Evolutionary conservation across 1,139 yeast species (phyloP).

Genomic region (Debaryomyces singareniensis): DNA sequence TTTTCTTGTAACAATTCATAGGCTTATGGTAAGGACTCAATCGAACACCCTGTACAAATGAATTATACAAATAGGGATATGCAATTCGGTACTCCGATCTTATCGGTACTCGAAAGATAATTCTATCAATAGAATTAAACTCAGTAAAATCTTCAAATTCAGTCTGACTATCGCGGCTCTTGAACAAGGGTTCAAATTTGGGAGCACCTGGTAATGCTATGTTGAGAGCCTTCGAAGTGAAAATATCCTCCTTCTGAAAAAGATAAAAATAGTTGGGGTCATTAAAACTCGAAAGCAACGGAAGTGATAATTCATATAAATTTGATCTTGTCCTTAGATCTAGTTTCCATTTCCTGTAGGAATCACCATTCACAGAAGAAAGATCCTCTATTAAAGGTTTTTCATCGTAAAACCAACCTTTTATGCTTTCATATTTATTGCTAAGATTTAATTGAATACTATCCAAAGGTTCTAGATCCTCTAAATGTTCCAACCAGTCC

Average conservation of each 20-base stretch:
- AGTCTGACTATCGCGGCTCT: conserved; percentile 49
- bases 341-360: conserved; percentile 70
- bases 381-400: conserved; percentile 62
- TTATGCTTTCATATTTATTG: conserved; percentile 50
- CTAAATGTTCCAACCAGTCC: conserved; percentile 73
- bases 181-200: conserved; percentile 82
- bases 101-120: conserved; percentile 70
- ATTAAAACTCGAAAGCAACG: conserved; percentile 52
- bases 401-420: conserved; percentile 78
- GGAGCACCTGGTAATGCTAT: conserved; percentile 94
- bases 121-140: conserved; percentile 81
- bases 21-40: conserved; percentile 62
- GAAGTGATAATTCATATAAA: conserved; percentile 60
- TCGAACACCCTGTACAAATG: conserved; percentile 62
- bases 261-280: conserved; percentile 59
- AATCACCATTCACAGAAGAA: conserved; percentile 59
- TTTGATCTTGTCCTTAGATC: conserved; percentile 58
- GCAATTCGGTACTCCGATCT: conserved; percentile 84
- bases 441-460: conserved; percentile 62
- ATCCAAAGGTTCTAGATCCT: conserved; percentile 65
- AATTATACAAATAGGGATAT: conserved; percentile 78
- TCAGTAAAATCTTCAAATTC: conserved; percentile 78
- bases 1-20: conserved; percentile 37
- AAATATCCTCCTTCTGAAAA: conserved; percentile 71
- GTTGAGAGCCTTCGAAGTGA: conserved; percentile 87